Base-by-base conservation (phyloP, 2,329 filamentous ascomycete genomes). In the Xylariales sp. region DNA sequence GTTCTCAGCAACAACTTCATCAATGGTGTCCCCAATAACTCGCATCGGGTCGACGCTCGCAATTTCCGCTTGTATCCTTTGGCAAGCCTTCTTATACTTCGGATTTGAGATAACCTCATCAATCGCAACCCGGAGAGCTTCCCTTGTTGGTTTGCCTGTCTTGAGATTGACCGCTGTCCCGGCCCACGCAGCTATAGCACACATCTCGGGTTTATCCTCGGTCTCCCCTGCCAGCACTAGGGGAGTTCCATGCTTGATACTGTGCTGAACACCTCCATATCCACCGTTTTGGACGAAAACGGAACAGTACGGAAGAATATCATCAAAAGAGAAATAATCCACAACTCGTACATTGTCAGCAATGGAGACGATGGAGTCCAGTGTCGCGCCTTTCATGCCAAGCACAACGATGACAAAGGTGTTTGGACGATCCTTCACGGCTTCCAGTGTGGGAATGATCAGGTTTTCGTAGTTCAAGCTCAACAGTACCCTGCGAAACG, bases 401-500 rank as follows among this genome's bases (percentile, higher is more conserved):
- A 44, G 42, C 3, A 16, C 36, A 5, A 35, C 64, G 5, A 66
- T 53, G 5, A 65, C 51, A 4, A 66, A 42, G 2, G 61, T 48
- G 42, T 66, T 57, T 3, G 56, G 47, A 1, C 56, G 49, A 35
- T 59, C 51, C 11, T 55, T 53, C 21, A 66, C 47, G 1, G 56
- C 64, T 21, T 57, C 49, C 16, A 66, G 49, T 0, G 62, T 61
- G 2, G 64, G 62, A 7, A 64, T 46, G 12, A 62, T 54, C 3
- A 66, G 48, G 9, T 64, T 53, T 10, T 52, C 46, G 20, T 53
- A 54, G 19, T 60, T 42, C 15, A 54, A 40, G 4, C 51, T 52
- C n/a, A 1, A 64, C 40, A 5, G 62, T 64, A 1, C 64, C 64
- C 41, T 64, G 62, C 16, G 54, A 61, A 5, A 66, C 61, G 24